Evolutionary conservation across 345 rosid genomes (phyloP), one percentile per base, ranked within the genome.

Genomic region (Hirschfeldia incana): DNA sequence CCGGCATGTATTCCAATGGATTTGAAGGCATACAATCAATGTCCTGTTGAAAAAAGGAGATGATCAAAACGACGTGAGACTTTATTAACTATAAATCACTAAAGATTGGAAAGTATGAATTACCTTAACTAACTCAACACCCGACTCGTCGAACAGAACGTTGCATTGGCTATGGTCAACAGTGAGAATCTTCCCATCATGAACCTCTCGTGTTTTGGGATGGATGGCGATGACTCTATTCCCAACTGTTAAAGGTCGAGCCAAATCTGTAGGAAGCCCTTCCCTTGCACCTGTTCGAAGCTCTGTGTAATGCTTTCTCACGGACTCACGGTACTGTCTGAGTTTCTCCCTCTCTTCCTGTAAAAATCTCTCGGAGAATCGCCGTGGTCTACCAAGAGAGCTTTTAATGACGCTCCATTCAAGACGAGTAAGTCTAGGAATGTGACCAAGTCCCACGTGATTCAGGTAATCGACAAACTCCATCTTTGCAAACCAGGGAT

Each of bases 381-480:
- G 88, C 74, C 99, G 88, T 28, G 98, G 98, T 81, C 88, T 92
- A 65, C 99, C 99, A 84, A 96, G 97, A 74, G 99, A 96, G 82
- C 99, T 90, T 86, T 97, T 87, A 83, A 96, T 88, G 79, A 96
- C 99, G 78, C 97, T 94, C 99, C 98, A 96, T 84, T 93, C 99
- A 73, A 96, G 88, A 74, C 91, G 97, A 69, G 98, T 90, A 84
- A 96, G 90, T 78, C 97, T 86, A 46, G 98, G 97, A 80, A 93
- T 87, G 84, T 93, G 97, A 67, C 95, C 97, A 77, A 96, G 90
- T 69, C 99, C 94, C 46, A 92, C 98, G 75, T 96, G 99, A 85
- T 89, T 85, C 77, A 96, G 81, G 83, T 96, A 96, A 79, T 92
- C 97, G 33, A 88, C 89, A 83, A 96, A 96, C 88, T 96, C 99